Evolutionary conservation across 2,329 filamentous ascomycete species (phyloP).

Genomic region (Xylaria sp.): DNA sequence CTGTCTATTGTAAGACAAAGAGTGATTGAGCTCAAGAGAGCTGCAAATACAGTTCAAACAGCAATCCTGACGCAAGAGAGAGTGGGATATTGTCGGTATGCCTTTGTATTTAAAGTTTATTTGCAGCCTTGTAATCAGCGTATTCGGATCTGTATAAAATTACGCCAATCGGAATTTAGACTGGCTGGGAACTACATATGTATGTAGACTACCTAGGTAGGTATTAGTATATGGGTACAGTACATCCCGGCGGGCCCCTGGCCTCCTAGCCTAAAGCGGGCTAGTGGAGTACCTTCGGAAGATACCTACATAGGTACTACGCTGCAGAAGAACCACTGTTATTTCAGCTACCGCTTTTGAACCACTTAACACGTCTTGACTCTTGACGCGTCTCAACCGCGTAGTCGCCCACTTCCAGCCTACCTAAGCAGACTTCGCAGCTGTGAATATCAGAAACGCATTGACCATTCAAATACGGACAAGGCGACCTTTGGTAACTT

Average conservation of each 20-base stretch:
- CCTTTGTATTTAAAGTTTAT: not conserved
- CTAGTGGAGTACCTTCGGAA: not conserved
- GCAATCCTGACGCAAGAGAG: not conserved
- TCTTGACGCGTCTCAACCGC: slow-evolving; percentile 33
- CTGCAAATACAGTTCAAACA: not conserved
- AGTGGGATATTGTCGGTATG: not conserved
- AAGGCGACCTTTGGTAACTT: not conserved
- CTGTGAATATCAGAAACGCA: slow-evolving; percentile 3
- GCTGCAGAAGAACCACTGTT: not conserved
- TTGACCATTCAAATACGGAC: not conserved
- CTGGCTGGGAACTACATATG: slow-evolving; percentile 8
- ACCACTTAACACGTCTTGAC: slow-evolving; percentile 41
- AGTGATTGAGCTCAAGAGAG: not conserved
- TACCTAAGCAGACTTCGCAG: slow-evolving; percentile 18
- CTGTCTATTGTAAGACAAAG: not conserved
- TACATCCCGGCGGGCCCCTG: not conserved
- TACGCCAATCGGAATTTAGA: slow-evolving; percentile 21
- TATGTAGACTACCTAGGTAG: no score
- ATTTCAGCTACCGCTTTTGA: slow-evolving; percentile 15
- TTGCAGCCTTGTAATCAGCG: slow-evolving; percentile 13
- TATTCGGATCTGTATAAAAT: slow-evolving; percentile 28
- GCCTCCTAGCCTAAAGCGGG: not conserved
- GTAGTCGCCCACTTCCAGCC: slow-evolving; percentile 14
- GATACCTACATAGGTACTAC: not conserved
- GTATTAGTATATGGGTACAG: not conserved